These are phyloP conservation scores for Fusarium falciforme DNA, from an alignment of 2,329 filamentous ascomycete species.

Conservation along the genomic window DNA sequence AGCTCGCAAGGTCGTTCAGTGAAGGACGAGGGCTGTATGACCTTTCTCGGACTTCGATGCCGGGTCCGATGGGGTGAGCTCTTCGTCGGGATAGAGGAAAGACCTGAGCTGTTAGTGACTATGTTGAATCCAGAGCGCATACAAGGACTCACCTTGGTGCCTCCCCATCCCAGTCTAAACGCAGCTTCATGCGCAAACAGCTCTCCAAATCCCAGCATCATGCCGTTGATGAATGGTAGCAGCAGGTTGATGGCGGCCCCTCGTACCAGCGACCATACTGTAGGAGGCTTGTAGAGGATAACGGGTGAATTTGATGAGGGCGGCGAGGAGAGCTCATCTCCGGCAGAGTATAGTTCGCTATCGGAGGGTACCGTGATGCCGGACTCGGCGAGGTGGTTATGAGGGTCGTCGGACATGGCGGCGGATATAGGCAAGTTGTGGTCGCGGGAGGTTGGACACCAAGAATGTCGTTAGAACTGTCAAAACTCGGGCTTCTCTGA, in stretches of 20 bases:
- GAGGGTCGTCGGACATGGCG: slow-evolving; percentile 63
- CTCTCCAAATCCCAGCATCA: slow-evolving; percentile 98
- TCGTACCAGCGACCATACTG: slow-evolving; percentile 84
- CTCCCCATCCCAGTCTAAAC: slow-evolving; percentile 91
- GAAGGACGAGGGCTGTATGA: slow-evolving; percentile 65
- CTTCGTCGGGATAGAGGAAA: slow-evolving; percentile 71
- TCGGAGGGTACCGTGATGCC: slow-evolving; percentile 84
- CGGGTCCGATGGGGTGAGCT: slow-evolving; percentile 78
- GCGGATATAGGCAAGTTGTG: neutral
- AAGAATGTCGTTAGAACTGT: neutral
- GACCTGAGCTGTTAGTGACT: slow-evolving; percentile 55
- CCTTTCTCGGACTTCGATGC: slow-evolving; percentile 82
- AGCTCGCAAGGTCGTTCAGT: slow-evolving; percentile 73
- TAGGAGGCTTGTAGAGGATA: slow-evolving; percentile 90
- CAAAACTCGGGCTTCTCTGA: neutral
- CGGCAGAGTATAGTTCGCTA: slow-evolving; percentile 82
- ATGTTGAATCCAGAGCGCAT: neutral
- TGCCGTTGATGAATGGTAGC: slow-evolving; percentile 93
- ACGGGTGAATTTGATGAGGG: slow-evolving; percentile 74
- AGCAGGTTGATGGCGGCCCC: slow-evolving; percentile 96
- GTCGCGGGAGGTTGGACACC: neutral
- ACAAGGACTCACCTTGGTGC: slow-evolving; percentile 77
- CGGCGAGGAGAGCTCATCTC: slow-evolving; percentile 71
- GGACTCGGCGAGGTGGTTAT: slow-evolving; percentile 74
- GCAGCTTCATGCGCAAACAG: slow-evolving; percentile 96